Evolutionary conservation across 768 basidiomycete genomes (phyloP), one percentile per base, ranked within the genome.

Genomic region (Chlorophyllum brunneum): DNA sequence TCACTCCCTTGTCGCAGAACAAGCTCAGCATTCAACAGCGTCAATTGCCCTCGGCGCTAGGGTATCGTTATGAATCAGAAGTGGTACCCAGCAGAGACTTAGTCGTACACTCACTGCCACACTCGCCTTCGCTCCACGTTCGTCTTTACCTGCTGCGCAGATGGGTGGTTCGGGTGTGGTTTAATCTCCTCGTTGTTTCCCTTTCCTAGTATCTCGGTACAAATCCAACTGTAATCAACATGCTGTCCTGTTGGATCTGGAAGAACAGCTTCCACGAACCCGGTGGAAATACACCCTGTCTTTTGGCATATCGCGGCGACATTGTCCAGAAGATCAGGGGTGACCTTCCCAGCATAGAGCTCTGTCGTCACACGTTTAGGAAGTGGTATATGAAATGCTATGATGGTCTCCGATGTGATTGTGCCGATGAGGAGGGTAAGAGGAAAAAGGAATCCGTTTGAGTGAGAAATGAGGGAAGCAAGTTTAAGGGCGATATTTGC

Each of bases 201-300:
- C n/a, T n/a, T n/a, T n/a, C n/a, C n/a, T n/a, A n/a, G n/a, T n/a
- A n/a, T n/a, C n/a, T n/a, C n/a, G n/a, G n/a, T n/a, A n/a, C n/a
- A n/a, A 18, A 48, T 6, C 34, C 34, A 26, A 3, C 36, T 18
- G 16, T 24, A 36, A 20, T 29, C 36, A 22, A 48, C 46, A 4
- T 38, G 34, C 11, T 36, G 13, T n/a, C 46, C 46, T 10, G 18
- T 22, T n/a, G 16, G 20, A 10, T 48, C 46, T 23, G 46, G 46
- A 26, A 36, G 46, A 26, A 48, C 16, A n/a, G 22, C 23, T 34
- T 48, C 46, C 13, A 48, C 34, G 16, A 37, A 48, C 22, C 46
- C 46, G 11, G 24, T 33, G 13, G 36, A 48, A 23, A 15, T 16
- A 16, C 24, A 26, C 8, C 46, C 36, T 7, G 34, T 48, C 8